Conservation (phyloP, 2,329 filamentous ascomycete species). For the Leptographium wingfieldii region DNA sequence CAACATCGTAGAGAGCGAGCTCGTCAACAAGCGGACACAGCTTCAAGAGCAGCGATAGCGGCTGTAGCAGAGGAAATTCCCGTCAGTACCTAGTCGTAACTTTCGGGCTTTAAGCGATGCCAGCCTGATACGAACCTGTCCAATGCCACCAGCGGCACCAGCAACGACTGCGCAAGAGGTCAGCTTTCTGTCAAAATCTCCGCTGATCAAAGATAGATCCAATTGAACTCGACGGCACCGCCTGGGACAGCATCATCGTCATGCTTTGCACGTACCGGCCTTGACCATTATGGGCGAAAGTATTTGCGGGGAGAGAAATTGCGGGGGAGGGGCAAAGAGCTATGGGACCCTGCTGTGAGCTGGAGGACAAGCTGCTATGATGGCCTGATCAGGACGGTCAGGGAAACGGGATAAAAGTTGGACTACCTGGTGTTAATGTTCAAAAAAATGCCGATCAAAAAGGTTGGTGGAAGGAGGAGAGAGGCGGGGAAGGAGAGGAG, state of each 20-base stretch:
- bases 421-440: background rate
- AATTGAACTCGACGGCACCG: background rate
- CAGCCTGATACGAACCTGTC: slow-evolving; percentile 53
- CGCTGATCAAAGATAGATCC: background rate
- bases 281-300: slow-evolving; percentile 24
- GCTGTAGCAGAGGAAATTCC: slow-evolving; percentile 36
- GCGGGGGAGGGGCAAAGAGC: slow-evolving; percentile 15
- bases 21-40: slow-evolving; percentile 76
- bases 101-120: background rate
- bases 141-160: slow-evolving; percentile 96
- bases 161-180: slow-evolving; percentile 52
- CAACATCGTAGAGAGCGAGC: slow-evolving; percentile 96
- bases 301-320: slow-evolving; percentile 5
- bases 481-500: background rate
- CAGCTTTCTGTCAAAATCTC: background rate
- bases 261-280: slow-evolving; percentile 18
- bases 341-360: background rate
- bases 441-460: background rate
- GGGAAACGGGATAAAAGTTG: background rate
- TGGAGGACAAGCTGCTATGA: background rate
- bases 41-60: slow-evolving; percentile 93
- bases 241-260: background rate
- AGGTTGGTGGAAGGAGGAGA: background rate
- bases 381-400: background rate
- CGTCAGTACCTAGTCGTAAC: slow-evolving; percentile 4